Base-by-base conservation (phyloP, 768 basidiomycete genomes). In the Suillus alpinus region DNA sequence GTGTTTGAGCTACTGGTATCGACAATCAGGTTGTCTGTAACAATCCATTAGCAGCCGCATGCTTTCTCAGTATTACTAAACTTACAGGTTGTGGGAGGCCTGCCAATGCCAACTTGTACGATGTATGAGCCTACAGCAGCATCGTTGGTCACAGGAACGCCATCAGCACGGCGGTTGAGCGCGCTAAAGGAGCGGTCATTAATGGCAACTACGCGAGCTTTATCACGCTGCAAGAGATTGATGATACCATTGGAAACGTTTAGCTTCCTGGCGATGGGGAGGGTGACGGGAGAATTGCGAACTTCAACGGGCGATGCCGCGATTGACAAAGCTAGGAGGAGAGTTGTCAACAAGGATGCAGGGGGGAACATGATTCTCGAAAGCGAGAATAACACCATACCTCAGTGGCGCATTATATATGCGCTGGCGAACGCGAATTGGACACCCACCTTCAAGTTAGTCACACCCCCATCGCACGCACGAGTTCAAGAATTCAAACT, bases 1-100 rank as follows among this genome's bases (percentile, higher is more conserved):
- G 86, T 88, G 75, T 88, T 88, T 20, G 87, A 86, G 71, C 85
- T 86, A 39, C 71, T 50, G 6, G 86, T 86, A 66, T 88, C 86
- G 57, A 88, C 74, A 57, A 88, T 66, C 49, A 89, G 77, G 6
- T 68, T 57, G 68, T 83, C 86, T 87, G 62, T 47, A 53, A 18
- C 14, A 46, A 55, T 12, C 46, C 53, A 59, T 43, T 39, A 57
- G 16, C 36, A 41, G 8, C 14, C 4, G 31, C 31, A 43, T 37
- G 37, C n/a, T 9, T 34, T 29, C 18, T 14, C 13, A 51, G 43
- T 36, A 7, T n/a, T 20, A 36, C 41, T 44, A 16, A 20, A 61
- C 79, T 65, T 63, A 83, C 84, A 86, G n/a, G 65, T 71, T 4
- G 83, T 86, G n/a, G 82, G 69, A 1, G 85, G 86, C 62, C 66